phyloP scores from a whole-genome alignment of 495 filamentous ascomycete species.

The Xylaria cubensis region DNA sequence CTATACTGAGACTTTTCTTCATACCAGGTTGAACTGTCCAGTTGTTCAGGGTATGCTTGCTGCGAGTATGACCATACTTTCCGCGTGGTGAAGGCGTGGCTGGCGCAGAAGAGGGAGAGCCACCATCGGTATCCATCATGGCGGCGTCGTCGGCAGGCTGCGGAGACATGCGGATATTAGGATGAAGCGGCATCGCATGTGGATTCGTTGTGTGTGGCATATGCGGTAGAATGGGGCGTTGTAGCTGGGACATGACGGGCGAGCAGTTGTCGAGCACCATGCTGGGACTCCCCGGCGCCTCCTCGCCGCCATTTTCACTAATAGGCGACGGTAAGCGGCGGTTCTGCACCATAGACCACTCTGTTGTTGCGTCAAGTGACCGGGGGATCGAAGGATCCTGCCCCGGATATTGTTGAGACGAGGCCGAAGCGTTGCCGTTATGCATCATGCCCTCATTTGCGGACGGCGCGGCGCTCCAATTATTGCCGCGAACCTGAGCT shows the following conservation, averaged over 20 bases:
- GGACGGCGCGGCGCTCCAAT: constrained; percentile 41
- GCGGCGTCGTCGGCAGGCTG: constrained; percentile 35
- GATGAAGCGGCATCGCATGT: constrained; percentile 38
- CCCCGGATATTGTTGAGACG: constrained; percentile 27
- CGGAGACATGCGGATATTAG: constrained; percentile 43
- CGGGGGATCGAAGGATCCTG: constrained; percentile 42
- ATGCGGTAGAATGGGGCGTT: constrained; percentile 40
- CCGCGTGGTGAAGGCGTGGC: constrained; percentile 45
- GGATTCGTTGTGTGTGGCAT: constrained; percentile 42
- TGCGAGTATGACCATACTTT: constrained; percentile 51
- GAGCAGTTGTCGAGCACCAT: constrained; percentile 48
- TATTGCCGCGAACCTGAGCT: constrained; percentile 52
- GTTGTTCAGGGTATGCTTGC: constrained; percentile 55
- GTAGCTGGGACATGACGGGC: constrained; percentile 29
- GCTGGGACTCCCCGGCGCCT: constrained; percentile 41
- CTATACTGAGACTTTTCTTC: constrained; percentile 79
- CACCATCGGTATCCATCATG: constrained; percentile 44
- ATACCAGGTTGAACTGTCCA: constrained; percentile 59
- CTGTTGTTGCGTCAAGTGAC: constrained; percentile 47
- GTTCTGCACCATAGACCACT: constrained; percentile 55
- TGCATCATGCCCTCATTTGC: constrained; percentile 29
- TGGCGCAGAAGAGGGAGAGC: constrained; percentile 37
- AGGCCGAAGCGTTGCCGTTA: constrained; percentile 43
- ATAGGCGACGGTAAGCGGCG: constrained; percentile 74
- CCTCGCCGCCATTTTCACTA: constrained; percentile 68